A percentile compares a stretch with the other conserved stretches of the same genome.
These are phyloP conservation scores for Phtheirospermum japonicum DNA, from an alignment of 257 asterid genomes.

Conservation along the genomic window DNA sequence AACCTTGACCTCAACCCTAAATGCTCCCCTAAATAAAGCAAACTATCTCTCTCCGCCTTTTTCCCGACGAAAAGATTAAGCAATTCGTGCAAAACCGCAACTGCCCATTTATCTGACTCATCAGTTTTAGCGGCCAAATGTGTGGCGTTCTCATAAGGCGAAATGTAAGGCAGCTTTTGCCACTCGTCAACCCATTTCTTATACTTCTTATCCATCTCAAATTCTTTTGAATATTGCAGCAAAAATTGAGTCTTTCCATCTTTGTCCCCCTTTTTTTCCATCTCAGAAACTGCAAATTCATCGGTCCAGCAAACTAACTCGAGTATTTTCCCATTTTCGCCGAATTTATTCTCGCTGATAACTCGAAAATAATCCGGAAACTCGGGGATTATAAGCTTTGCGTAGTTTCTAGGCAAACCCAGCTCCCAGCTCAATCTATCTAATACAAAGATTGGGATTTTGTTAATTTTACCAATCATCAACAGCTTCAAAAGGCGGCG, in stretches of 20 bases:
- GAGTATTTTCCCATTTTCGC: slow-evolving; percentile 38
- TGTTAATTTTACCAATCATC: slow-evolving; percentile 68
- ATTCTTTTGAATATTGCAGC: slow-evolving; percentile 51
- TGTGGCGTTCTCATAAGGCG: slow-evolving; percentile 68
- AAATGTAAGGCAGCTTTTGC: slow-evolving; percentile 79
- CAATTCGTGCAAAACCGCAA: slow-evolving; percentile 72
- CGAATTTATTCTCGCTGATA: slow-evolving; percentile 25
- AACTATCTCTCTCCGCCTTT: slow-evolving; percentile 71
- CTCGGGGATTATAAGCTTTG: slow-evolving; percentile 56
- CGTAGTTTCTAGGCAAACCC: slow-evolving; percentile 70
- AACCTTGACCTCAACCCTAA: slow-evolving; percentile 85
- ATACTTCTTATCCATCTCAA: slow-evolving; percentile 86
- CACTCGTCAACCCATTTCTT: slow-evolving; percentile 86
- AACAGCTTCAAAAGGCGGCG: slow-evolving; percentile 69
- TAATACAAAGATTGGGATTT: slow-evolving; percentile 53
- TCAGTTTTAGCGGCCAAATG: slow-evolving; percentile 53
- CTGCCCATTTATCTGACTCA: slow-evolving; percentile 82
- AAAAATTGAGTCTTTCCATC: slow-evolving; percentile 39
- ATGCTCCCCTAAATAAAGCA: slow-evolving; percentile 70
- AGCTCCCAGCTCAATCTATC: slow-evolving; percentile 74
- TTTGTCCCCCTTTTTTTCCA: slow-evolving; percentile 45
- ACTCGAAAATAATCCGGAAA: slow-evolving; percentile 85
- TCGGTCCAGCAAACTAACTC: slow-evolving; percentile 87
- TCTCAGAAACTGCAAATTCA: slow-evolving; percentile 67
- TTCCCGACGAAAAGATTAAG: slow-evolving; percentile 74